Base-by-base conservation (phyloP, 306 rosid species). In the Delonix regia region DNA sequence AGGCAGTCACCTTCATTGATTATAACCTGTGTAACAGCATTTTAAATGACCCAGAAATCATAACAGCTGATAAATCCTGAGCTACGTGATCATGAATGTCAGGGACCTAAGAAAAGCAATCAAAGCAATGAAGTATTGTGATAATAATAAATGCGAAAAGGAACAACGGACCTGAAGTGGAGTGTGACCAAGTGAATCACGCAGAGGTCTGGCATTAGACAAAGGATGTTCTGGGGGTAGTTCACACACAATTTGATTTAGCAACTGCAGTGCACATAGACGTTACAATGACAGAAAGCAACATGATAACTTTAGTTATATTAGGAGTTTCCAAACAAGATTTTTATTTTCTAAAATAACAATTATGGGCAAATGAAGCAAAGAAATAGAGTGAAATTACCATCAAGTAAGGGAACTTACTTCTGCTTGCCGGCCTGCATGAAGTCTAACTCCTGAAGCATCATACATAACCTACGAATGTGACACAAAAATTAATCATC, bases 101-200 rank as follows among this genome's bases (percentile, higher is more conserved):
- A 19, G 30, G 21, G 48, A 63, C 51, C 64, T 10, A 36, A 57
- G 51, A 69, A 39, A 47, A 51, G 11, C 44, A 48, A 42, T 56
- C 14, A 78, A 19, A 53, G 39, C 28, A 75, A n/a, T 61, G 48
- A 78, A 74, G 19, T 34, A 44, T 2, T 5, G 48, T 28, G 5
- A 79, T 36, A 71, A 77, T 11, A 59, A 48, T 77, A 71, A 79
- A 22, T 22, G 77, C 55, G 22, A 76, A 83, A 53, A 53, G 28
- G 28, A 70, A 63, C 79, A 61, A 73, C 71, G 57, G 59, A 91
- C 98, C 96, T 94, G 97, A 74, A 89, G 78, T 22, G 98, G 97
- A 83, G 98, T 94, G 81, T 94, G 98, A 66, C 98, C 98, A 75
- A 92, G 98, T 33, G 96, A 94, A 89, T 94, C 89, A 36, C 94